phyloP scores from a whole-genome alignment of 352 stramenopile genomes.

The Elongisporangium anandrum region DNA sequence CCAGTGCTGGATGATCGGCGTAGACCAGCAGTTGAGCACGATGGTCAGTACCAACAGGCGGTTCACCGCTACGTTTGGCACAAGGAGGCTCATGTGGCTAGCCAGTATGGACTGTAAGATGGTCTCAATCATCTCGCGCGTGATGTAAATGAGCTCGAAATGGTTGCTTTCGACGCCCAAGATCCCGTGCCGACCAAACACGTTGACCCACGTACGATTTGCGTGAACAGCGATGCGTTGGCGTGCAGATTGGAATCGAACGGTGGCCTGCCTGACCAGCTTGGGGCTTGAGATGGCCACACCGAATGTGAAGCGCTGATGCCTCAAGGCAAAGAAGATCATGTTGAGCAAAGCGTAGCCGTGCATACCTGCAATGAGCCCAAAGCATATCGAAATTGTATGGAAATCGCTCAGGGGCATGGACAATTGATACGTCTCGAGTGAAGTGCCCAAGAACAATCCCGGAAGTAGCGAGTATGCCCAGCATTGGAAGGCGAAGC shows the following conservation, averaged over 20 bases:
- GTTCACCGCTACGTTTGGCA: conserved; percentile 26
- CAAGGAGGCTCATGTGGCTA: conserved; percentile 19
- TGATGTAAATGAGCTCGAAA: conserved; percentile 24
- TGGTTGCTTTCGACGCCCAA: conserved; percentile 8
- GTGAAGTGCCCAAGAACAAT: too few species aligned
- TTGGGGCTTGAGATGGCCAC: too few species aligned
- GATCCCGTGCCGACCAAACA: conserved; percentile 12
- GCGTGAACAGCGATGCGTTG: too few species aligned
- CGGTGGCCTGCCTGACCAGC: too few species aligned
- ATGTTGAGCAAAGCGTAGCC: not conserved
- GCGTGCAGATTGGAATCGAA: too few species aligned
- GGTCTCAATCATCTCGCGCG: conserved; percentile 22
- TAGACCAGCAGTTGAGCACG: conserved; percentile 29
- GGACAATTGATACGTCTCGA: too few species aligned
- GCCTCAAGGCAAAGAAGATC: not conserved
- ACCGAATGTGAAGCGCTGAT: not conserved
- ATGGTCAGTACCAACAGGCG: conserved; percentile 26
- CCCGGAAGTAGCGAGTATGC: conserved; percentile 7
- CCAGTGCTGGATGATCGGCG: conserved; percentile 21
- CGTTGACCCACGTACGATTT: not conserved
- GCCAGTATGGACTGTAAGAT: conserved; percentile 20
- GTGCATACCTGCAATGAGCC: not conserved
- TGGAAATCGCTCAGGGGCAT: too few species aligned
- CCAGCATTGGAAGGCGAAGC: conserved; percentile 4
- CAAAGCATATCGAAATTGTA: too few species aligned